These are phyloP conservation scores for Dichotomocladium elegans DNA, from an alignment of 371 early-diverging fungal genomes.

Conservation along the genomic window DNA sequence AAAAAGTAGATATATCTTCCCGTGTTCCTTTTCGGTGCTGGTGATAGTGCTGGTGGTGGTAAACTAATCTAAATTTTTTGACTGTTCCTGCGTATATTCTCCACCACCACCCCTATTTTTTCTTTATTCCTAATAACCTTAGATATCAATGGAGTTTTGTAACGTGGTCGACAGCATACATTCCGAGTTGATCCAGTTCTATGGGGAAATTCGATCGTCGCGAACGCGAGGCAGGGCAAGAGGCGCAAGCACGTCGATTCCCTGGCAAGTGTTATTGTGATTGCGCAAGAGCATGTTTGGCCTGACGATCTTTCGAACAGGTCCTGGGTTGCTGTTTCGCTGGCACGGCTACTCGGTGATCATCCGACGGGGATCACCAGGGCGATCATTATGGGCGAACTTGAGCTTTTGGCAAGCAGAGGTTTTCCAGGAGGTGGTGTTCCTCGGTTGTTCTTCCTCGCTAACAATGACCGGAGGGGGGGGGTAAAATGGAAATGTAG, in stretches of 20 bases:
- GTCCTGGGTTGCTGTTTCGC: slow-evolving; percentile 19
- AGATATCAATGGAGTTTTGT: slow-evolving; percentile 14
- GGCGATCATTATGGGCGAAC: slow-evolving; percentile 11
- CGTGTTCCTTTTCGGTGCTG: too few relatives aligned
- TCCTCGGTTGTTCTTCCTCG: too few relatives aligned
- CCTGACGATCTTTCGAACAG: slow-evolving; percentile 1
- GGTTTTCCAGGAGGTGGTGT: too few relatives aligned
- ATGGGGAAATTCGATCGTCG: background rate
- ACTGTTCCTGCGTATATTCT: too few relatives aligned
- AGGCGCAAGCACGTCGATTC: slow-evolving; percentile 1
- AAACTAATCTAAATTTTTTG: too few relatives aligned
- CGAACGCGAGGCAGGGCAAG: background rate
- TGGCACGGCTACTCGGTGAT: slow-evolving; percentile 11
- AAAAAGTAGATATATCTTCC: too few relatives aligned
- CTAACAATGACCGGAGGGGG: too few relatives aligned
- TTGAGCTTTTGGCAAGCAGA: slow-evolving; percentile 13
- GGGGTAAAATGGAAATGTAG: too few relatives aligned
- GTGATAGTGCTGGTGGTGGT: too few relatives aligned
- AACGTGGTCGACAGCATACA: slow-evolving; percentile 17
- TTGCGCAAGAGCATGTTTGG: background rate
- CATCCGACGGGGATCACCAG: slow-evolving; percentile 16
- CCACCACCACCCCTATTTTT: too few relatives aligned
- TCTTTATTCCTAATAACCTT: background rate
- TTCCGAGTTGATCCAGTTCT: background rate
- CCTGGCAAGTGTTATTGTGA: slow-evolving; percentile 11